Evolutionary conservation across 2,329 filamentous ascomycete species (phyloP).

Genomic region (Mycogone perniciosa): DNA sequence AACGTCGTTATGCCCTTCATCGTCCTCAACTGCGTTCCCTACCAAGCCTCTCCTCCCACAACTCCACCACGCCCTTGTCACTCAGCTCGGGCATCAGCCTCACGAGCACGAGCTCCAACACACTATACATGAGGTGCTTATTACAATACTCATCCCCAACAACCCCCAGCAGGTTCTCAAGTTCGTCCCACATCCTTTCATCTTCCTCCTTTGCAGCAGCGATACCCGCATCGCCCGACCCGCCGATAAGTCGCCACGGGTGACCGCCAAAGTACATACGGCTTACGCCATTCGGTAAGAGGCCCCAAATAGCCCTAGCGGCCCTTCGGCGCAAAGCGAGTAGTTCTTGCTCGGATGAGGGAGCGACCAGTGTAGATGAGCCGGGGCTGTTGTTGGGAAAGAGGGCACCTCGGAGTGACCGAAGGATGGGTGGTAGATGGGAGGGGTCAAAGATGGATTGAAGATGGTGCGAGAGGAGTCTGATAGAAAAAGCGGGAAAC

Average conservation of each 20-base stretch:
- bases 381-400: conserved; percentile 82
- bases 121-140: conserved; percentile 78
- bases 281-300: conserved; percentile 42
- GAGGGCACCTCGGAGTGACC: conserved; percentile 66
- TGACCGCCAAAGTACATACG: conserved; percentile 45
- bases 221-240: conserved; percentile 15
- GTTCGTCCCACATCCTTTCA: conserved; percentile 43
- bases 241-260: conserved; percentile 20
- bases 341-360: conserved; percentile 53
- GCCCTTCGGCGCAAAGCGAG: conserved; percentile 59
- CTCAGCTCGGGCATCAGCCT: conserved; percentile 77
- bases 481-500: conserved; percentile 31
- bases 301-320: conserved; percentile 50
- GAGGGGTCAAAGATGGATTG: conserved; percentile 55
- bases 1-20: neutral
- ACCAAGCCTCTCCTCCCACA: conserved; percentile 66
- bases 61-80: conserved; percentile 62
- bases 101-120: conserved; percentile 76
- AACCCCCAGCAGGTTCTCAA: conserved; percentile 63
- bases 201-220: conserved; percentile 25
- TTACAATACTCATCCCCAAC: conserved; percentile 84
- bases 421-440: conserved; percentile 60
- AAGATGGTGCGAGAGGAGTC: conserved; percentile 53
- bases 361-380: conserved; percentile 53
- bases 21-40: neutral